These are phyloP conservation scores for Phanerodontia chrysosporium DNA, from an alignment of 768 basidiomycete species.

Conservation along the genomic window DNA sequence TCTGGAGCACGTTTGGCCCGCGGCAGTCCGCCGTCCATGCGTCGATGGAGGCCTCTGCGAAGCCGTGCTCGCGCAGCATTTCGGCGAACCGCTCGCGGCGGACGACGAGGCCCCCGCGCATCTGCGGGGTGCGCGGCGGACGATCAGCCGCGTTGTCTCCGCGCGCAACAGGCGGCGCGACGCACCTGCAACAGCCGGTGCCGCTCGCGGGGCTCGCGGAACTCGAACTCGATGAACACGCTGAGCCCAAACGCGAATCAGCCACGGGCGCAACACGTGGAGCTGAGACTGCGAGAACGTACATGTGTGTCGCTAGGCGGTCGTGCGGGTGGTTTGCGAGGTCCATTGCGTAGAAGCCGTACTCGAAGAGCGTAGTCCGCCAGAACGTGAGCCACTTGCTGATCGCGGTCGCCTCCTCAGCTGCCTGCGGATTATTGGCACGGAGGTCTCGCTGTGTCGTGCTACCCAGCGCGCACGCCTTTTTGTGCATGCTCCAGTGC, in stretches of 20 bases:
- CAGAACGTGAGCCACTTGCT: background rate
- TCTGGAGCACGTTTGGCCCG: background rate
- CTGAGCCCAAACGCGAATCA: too few relatives aligned
- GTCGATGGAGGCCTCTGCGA: background rate
- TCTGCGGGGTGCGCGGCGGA: background rate
- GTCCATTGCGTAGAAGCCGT: background rate
- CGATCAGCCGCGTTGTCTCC: too few relatives aligned
- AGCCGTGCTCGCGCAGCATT: background rate
- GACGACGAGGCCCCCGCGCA: background rate
- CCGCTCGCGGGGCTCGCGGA: background rate
- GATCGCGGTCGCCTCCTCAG: background rate
- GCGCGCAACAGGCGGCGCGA: background rate
- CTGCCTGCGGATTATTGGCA: background rate
- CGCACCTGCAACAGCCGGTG: background rate
- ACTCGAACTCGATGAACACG: background rate
- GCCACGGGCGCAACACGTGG: too few relatives aligned
- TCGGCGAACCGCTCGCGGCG: background rate
- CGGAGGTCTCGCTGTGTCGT: background rate
- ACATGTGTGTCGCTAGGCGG: background rate
- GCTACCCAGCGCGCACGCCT: background rate
- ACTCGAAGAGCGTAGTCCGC: background rate
- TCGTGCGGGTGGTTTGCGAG: background rate
- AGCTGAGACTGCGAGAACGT: too few relatives aligned
- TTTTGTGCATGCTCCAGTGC: background rate
- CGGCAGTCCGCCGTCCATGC: too few relatives aligned